Conservation (phyloP, 2,329 filamentous ascomycete species). For the Pyricularia pennisetigena region DNA sequence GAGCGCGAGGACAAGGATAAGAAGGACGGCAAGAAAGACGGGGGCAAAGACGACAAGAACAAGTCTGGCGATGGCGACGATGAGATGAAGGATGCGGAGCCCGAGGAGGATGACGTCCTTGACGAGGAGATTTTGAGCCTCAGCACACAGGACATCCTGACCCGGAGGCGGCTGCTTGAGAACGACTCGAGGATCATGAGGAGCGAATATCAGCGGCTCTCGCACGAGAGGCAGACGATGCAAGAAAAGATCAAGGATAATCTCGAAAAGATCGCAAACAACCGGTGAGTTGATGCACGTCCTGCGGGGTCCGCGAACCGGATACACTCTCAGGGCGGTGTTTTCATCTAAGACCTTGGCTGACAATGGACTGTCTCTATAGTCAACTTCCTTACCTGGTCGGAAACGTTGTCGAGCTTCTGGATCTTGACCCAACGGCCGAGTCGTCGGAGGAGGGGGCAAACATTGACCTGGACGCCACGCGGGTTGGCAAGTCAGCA, state of each 20-base stretch:
- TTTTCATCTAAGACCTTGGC: slow-evolving; percentile 7
- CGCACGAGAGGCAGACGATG: slow-evolving; percentile 94
- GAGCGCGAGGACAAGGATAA: slow-evolving; percentile 61
- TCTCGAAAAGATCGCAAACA: slow-evolving; percentile 97
- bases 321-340: not conserved
- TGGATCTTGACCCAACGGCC: slow-evolving; percentile 91
- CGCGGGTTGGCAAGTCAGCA: slow-evolving; percentile 91
- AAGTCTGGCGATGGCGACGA: slow-evolving; percentile 57
- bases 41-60: slow-evolving; percentile 43
- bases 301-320: not conserved
- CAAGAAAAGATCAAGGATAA: slow-evolving; percentile 99
- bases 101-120: slow-evolving; percentile 68
- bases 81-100: slow-evolving; percentile 81
- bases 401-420: slow-evolving; percentile 93
- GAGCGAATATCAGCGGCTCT: slow-evolving; percentile 88
- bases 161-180: slow-evolving; percentile 82
- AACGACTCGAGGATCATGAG: slow-evolving; percentile 99
- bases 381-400: slow-evolving; percentile 98
- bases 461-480: slow-evolving; percentile 96
- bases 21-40: slow-evolving; percentile 25
- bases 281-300: slow-evolving; percentile 53
- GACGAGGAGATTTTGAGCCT: slow-evolving; percentile 90
- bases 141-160: slow-evolving; percentile 90
- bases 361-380: slow-evolving; percentile 6
- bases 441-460: slow-evolving; percentile 96